These are phyloP conservation scores for Vigna reflexopilosa DNA, from an alignment of 306 rosid species.

Conservation along the genomic window DNA sequence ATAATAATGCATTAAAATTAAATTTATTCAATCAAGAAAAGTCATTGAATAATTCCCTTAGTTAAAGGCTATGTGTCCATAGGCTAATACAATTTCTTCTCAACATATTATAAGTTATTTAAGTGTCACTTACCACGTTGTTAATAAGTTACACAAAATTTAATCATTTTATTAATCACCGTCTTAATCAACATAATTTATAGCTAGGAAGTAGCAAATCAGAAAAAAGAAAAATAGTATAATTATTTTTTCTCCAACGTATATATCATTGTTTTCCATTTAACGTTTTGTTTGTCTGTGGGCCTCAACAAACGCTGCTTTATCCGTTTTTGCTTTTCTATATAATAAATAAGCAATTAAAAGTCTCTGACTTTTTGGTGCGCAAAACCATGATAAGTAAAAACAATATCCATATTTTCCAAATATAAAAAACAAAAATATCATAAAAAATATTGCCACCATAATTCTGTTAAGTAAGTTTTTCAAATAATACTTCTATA, in stretches of 20 bases:
- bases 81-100: neutral
- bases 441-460: too few species aligned
- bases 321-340: neutral
- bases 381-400: too few species aligned
- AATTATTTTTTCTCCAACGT: too few species aligned
- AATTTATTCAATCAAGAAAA: neutral
- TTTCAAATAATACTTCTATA: too few species aligned
- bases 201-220: conserved; percentile 12
- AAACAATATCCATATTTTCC: neutral
- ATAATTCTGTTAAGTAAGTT: too few species aligned
- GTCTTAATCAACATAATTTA: neutral
- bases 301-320: neutral
- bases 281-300: neutral
- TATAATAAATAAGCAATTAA: neutral
- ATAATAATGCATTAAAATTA: neutral
- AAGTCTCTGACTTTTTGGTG: neutral
- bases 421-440: neutral
- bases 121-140: neutral
- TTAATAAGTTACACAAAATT: neutral
- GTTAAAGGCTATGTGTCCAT: neutral
- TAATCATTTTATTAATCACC: neutral
- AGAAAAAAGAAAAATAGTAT: neutral
- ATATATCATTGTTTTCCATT: neutral
- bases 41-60: neutral
- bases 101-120: neutral